Conservation (phyloP, 2,329 filamentous ascomycete species). For the Colletotrichum siamense region DNA sequence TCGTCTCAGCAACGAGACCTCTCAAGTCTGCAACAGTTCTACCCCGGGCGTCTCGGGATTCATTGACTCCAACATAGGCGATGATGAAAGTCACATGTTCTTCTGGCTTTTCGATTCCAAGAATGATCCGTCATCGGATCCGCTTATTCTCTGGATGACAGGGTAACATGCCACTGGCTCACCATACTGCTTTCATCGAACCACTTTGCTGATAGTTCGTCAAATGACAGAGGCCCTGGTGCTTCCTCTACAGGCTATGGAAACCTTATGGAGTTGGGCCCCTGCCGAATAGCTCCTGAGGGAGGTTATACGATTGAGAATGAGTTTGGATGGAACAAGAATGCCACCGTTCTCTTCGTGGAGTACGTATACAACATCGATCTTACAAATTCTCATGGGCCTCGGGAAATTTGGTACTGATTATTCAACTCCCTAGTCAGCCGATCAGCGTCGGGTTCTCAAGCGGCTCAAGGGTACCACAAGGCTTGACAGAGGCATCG, state of each 20-base stretch:
- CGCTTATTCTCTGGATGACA: neutral
- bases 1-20: neutral
- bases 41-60: neutral
- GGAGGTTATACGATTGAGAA: neutral
- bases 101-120: conserved; percentile 4
- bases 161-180: neutral
- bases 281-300: neutral
- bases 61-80: neutral
- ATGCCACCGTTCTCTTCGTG: neutral
- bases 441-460: neutral
- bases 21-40: neutral
- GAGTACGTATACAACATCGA: neutral
- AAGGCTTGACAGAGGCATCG: neutral
- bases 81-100: neutral
- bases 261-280: neutral
- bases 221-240: neutral
- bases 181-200: neutral
- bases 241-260: neutral
- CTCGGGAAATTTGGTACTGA: neutral
- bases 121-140: neutral
- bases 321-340: neutral
- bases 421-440: neutral
- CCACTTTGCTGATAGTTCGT: neutral
- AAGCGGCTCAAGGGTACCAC: neutral
- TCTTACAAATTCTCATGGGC: neutral